Conservation (phyloP, 2,329 filamentous ascomycete genomes). For the Zalaria sp. region DNA sequence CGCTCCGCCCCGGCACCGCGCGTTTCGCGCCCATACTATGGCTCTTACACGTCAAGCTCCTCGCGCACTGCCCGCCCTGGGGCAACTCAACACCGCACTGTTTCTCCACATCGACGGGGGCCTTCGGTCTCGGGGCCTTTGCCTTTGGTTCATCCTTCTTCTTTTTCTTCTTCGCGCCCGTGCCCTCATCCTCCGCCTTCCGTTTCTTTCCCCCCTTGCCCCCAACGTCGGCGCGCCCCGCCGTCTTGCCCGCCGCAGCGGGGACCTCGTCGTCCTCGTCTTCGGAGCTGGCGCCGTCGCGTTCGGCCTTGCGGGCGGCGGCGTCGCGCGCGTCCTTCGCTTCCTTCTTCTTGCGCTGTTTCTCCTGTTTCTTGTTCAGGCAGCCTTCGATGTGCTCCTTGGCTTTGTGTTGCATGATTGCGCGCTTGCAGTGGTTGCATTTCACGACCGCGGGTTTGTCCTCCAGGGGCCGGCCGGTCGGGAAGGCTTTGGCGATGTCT, state of each 20-base stretch:
- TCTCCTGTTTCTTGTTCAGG: conserved; percentile 64
- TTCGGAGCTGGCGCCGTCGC: conserved; percentile 16
- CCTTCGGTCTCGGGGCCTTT: conserved; percentile 71
- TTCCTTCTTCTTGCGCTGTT: conserved; percentile 47
- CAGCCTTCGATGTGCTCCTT: conserved; percentile 73
- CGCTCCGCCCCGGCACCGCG: conserved; percentile 66
- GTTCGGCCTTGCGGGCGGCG: conserved; percentile 28
- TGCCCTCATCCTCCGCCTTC: conserved; percentile 39
- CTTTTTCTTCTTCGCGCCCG: conserved; percentile 78
- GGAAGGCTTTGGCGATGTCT: conserved; percentile 62
- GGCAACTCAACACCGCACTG: conserved; percentile 79
- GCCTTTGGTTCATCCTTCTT: conserved; percentile 26
- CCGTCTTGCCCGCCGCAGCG: conserved; percentile 21
- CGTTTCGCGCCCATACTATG: conserved; percentile 90
- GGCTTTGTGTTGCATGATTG: conserved; percentile 60
- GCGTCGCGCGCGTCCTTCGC: conserved; percentile 43
- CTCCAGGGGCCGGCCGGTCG: conserved; percentile 66
- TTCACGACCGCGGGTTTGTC: conserved; percentile 62
- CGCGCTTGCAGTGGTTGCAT: conserved; percentile 93
- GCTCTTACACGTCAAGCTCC: conserved; percentile 80
- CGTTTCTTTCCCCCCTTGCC: conserved; percentile 31
- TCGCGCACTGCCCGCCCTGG: conserved; percentile 73
- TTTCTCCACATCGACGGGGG: conserved; percentile 81
- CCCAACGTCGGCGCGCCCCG: conserved; percentile 24
- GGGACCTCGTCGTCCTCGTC: conserved; percentile 7